Evolutionary conservation across 805 yeast species (phyloP), one percentile per base, ranked within the genome.

Genomic region (Candida loeiensis): DNA sequence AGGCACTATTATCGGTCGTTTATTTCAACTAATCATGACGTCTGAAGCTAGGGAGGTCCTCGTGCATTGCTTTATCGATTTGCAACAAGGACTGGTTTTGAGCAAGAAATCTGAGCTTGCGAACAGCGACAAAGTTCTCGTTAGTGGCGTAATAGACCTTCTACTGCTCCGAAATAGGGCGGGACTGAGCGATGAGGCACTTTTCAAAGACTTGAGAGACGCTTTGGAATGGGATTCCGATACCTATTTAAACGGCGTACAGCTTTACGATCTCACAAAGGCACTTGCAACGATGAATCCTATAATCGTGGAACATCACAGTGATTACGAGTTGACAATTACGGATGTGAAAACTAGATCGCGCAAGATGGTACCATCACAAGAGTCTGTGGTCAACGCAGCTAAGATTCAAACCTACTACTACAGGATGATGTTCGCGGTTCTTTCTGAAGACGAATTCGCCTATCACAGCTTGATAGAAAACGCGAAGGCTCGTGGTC

Each of bases 141-240:
- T 82, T 5, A 79, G 85, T 52, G 93, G 90, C 2, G 64, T 83
- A 1, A 72, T 82, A 18, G 90, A 82, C 56, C 73, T 72, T 44
- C 44, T 80, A 13, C 41, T 43, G 30, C 14, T 63, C 1, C 14
- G 29, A 3, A 47, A 59, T 28, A 20, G 21, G 3, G 13, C 41
- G 1, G 44, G 53, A 15, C 34, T 37, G 8, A 7, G 37, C 4
- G 57, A 58, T 26, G 36, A 43, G 13, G 31, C 50, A 1, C 36
- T 63, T 32, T 56, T 63, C 37, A 47, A 52, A 13, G 63, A 58
- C 2, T 47, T 64, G 7, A 45, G 52, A 20, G 36, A 53, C 8
- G 33, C 47, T 29, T 20, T 55, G 6, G 54, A 51, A 8, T 39
- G 37, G 8, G 41, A 44, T 12, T 50, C 41, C 24, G 30, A 39